Percentiles rank a stretch among this genome's conserved stretches.
Conservation (phyloP, 495 filamentous ascomycete species). For the Neurospora terricola region DNA sequence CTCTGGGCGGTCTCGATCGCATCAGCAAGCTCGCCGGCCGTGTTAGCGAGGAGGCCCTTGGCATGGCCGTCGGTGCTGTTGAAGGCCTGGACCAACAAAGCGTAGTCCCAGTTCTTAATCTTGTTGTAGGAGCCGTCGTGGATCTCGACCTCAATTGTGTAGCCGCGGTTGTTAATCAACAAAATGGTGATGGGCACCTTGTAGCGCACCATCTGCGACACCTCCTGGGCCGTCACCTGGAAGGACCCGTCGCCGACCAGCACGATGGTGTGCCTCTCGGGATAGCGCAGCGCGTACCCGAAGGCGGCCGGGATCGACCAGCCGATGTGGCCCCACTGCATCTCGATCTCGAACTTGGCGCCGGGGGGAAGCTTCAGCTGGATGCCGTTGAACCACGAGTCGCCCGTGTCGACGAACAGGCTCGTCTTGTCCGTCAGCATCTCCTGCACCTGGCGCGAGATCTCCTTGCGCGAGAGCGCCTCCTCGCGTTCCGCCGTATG, state of each 20-base stretch:
- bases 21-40: slow-evolving; percentile 12
- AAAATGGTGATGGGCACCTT: slow-evolving; percentile 19
- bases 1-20: slow-evolving; percentile 3
- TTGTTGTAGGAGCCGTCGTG: slow-evolving; percentile 28
- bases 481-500: slow-evolving; percentile 5
- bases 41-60: slow-evolving; percentile 9
- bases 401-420: slow-evolving; percentile 16
- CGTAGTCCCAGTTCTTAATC: slow-evolving; percentile 20
- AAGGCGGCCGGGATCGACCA: slow-evolving; percentile 19
- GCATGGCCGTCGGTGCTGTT: slow-evolving; percentile 11
- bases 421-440: slow-evolving; percentile 4
- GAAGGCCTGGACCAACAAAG: slow-evolving; percentile 12
- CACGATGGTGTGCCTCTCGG: slow-evolving; percentile 11
- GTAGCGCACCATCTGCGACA: slow-evolving; percentile 20
- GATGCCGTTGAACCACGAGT: slow-evolving; percentile 20
- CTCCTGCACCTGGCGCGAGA: slow-evolving; percentile 8
- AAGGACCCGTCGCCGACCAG: slow-evolving; percentile 21
- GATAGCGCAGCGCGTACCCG: slow-evolving; percentile 13
- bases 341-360: slow-evolving; percentile 20
- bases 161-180: slow-evolving; percentile 39
- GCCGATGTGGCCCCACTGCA: slow-evolving; percentile 23
- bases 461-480: slow-evolving; percentile 13
- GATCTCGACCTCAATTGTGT: slow-evolving; percentile 43
- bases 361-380: slow-evolving; percentile 10
- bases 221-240: slow-evolving; percentile 22